phyloP scores from a whole-genome alignment of 768 basidiomycete species.

The Boletus eberwhitei region DNA sequence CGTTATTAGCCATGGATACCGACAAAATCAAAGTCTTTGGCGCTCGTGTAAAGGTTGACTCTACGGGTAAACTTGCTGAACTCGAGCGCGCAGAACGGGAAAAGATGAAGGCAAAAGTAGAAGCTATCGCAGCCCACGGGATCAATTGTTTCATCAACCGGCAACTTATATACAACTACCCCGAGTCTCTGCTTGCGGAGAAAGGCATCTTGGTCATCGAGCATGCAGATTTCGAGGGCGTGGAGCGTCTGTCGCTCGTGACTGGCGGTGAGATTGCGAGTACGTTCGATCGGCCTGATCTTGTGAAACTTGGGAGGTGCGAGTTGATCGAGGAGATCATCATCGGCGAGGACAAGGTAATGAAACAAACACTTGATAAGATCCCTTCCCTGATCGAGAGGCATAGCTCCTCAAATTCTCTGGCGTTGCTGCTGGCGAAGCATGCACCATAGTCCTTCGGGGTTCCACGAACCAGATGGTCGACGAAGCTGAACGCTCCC shows the following conservation, averaged over 20 bases:
- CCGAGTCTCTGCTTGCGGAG: conserved; percentile 92
- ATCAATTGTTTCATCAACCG: conserved; percentile 98
- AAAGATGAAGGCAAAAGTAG: conserved; percentile 99
- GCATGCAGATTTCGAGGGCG: conserved; percentile 98
- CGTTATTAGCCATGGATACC: conserved; percentile 88
- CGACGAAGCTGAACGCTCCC: conserved; percentile 95
- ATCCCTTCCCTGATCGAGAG: not conserved
- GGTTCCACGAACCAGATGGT: conserved; percentile 99
- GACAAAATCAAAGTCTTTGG: conserved; percentile 99
- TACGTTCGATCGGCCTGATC: conserved; percentile 90
- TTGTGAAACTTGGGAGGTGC: conserved; percentile 89
- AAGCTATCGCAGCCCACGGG: conserved; percentile 88
- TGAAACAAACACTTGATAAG: conserved; percentile 3
- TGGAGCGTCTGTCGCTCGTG: conserved; percentile 91
- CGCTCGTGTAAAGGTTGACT: conserved; percentile 91
- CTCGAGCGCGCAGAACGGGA: conserved; percentile 96
- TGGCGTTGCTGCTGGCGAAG: conserved; percentile 95
- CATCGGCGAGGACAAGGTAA: conserved; percentile 97
- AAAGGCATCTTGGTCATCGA: conserved; percentile 95
- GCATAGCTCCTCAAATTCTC: conserved; percentile 96
- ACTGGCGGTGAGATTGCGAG: conserved; percentile 97
- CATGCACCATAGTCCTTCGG: conserved; percentile 95
- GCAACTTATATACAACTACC: conserved; percentile 99
- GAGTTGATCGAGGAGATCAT: conserved; percentile 98
- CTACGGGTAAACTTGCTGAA: conserved; percentile 95